Evolutionary conservation across 2,329 filamentous ascomycete genomes (phyloP), one percentile per base, ranked within the genome.

Genomic region (Alternaria burnsii): DNA sequence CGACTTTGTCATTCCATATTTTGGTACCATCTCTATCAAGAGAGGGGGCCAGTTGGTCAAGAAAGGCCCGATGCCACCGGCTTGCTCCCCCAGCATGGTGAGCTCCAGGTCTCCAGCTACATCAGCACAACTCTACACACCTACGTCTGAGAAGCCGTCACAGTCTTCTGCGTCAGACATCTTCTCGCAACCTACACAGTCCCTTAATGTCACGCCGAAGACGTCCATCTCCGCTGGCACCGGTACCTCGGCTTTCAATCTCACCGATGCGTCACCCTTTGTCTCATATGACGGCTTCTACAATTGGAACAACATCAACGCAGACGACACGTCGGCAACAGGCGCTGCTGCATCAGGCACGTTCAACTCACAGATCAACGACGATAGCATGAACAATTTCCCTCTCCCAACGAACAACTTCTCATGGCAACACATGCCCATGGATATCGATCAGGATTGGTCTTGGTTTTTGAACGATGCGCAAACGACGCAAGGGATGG

Each of bases 371-470:
- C 65, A 75, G 36, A 63, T 77, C 58, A 73, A 73, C 52, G 74
- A 76, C 58, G 75, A 75, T 40, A 60, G 56, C 32, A 72, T 76
- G 70, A 70, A 56, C 40, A 74, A 71, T 38, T 77, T 73, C 63
- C 70, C 70, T 9, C 66, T 75, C 5, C 72, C 75, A 26, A 76
- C 73, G 10, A 78, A 76, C 43, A 77, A 74, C 60, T 78, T 78
- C 59, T 67, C 58, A 2, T 79, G 77, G 78, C 76, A 79, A 62
- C 78, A 77, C 38, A 75, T 78, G 70, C 75, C 75, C 36, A 78
- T 79, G 76, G 76, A 79, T 32, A 78, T 79, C 47, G 77, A 79
- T 48, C 78, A 79, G 69, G 78, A 80, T 54, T 80, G 78, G 78
- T 75, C 70, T 36, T 80, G 77, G 76, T 79, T 79, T 40, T 58